These are phyloP conservation scores for Salix udensis DNA, from an alignment of 345 rosid genomes.

Conservation along the genomic window DNA sequence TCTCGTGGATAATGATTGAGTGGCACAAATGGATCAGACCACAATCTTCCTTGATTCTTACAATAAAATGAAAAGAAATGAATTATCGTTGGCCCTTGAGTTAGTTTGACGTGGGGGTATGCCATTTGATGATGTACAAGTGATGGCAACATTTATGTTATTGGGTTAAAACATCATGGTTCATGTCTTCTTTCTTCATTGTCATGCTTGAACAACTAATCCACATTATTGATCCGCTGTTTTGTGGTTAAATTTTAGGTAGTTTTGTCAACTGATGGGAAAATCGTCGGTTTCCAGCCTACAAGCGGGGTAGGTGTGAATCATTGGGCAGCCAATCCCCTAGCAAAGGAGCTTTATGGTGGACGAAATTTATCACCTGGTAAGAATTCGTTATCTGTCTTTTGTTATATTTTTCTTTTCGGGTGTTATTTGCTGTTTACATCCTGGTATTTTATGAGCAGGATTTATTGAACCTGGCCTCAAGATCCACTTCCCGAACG, in stretches of 20 bases:
- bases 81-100: no score
- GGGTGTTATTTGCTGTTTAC: background rate
- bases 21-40: no score
- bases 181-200: background rate
- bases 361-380: conserved; percentile 62
- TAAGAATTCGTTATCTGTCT: conserved; percentile 23
- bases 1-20: background rate
- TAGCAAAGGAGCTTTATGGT: conserved; percentile 62
- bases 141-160: no score
- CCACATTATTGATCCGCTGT: background rate
- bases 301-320: conserved; percentile 67
- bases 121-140: no score
- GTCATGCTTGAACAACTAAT: background rate
- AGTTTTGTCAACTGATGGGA: conserved; percentile 58
- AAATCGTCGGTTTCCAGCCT: conserved; percentile 74
- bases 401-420: background rate
- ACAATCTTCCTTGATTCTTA: no score
- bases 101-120: no score
- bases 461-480: conserved; percentile 65
- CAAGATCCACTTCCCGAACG: conserved; percentile 36
- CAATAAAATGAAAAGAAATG: no score
- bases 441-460: conserved; percentile 22
- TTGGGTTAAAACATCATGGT: background rate
- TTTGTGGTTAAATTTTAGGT: conserved; percentile 40
- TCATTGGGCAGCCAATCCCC: conserved; percentile 73